These are phyloP conservation scores for Cadophora luteo-olivacea DNA, from an alignment of 2,329 filamentous ascomycete species.

Conservation along the genomic window DNA sequence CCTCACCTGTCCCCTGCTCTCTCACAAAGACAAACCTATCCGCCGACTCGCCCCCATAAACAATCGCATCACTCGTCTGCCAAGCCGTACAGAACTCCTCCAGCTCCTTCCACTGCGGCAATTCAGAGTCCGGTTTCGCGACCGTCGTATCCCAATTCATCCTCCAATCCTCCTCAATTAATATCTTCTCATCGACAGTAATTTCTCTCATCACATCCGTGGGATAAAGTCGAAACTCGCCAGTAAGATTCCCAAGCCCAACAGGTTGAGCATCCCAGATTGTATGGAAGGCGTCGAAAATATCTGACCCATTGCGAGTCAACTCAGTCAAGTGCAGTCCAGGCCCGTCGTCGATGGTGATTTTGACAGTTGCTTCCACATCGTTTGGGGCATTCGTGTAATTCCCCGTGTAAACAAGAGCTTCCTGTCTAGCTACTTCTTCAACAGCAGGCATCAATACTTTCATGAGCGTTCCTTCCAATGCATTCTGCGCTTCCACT, in stretches of 20 bases:
- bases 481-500: not conserved
- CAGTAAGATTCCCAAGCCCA: not conserved
- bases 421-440: not conserved
- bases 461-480: not conserved
- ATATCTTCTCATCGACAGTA: not conserved
- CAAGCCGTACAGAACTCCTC: not conserved
- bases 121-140: not conserved
- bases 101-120: not conserved
- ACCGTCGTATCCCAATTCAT: not conserved
- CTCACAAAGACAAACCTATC: conserved; percentile 4
- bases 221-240: not conserved
- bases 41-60: not conserved
- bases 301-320: not conserved
- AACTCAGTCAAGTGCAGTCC: not conserved
- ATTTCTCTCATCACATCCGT: not conserved
- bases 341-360: conserved; percentile 2
- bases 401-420: not conserved
- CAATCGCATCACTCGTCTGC: not conserved
- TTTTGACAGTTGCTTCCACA: not conserved
- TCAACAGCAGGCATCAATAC: not conserved
- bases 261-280: conserved; percentile 1
- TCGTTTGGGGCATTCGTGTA: not conserved
- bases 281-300: not conserved
- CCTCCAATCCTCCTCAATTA: conserved; percentile 7
- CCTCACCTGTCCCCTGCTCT: not conserved